Evolutionary conservation across 306 rosid genomes (phyloP).

Genomic region (Cicer pinnatifidum): DNA sequence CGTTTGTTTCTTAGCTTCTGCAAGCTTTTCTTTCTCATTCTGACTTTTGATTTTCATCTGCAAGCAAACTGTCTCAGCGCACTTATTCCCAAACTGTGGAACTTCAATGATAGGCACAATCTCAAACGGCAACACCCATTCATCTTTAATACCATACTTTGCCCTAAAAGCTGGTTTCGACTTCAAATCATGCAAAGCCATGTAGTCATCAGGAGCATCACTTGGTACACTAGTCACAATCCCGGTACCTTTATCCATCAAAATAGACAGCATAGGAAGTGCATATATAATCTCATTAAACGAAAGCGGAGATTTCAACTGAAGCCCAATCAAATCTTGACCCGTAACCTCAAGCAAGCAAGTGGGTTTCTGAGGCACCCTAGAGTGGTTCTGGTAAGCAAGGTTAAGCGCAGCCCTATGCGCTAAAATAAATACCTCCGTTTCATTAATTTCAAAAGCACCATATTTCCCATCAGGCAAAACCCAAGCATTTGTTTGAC

Average conservation of each 20-base stretch:
- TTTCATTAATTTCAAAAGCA: slow-evolving; percentile 81
- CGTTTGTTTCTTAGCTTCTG: slow-evolving; percentile 89
- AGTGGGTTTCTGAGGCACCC: slow-evolving; percentile 70
- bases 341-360: slow-evolving; percentile 82
- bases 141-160: slow-evolving; percentile 84
- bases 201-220: slow-evolving; percentile 96
- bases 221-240: slow-evolving; percentile 95
- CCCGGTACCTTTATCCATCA: slow-evolving; percentile 96
- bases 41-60: slow-evolving; percentile 85
- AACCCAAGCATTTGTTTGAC: slow-evolving; percentile 98
- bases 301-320: slow-evolving; percentile 81
- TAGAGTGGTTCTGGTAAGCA: slow-evolving; percentile 79
- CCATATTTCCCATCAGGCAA: slow-evolving; percentile 93
- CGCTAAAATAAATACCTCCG: slow-evolving; percentile 71
- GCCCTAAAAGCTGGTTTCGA: slow-evolving; percentile 74
- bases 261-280: slow-evolving; percentile 91
- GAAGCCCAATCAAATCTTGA: slow-evolving; percentile 87
- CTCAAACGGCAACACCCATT: slow-evolving; percentile 86
- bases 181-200: slow-evolving; percentile 88
- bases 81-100: slow-evolving; percentile 77
- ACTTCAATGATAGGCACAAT: slow-evolving; percentile 81
- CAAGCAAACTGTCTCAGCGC: slow-evolving; percentile 82
- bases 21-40: slow-evolving; percentile 94
- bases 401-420: slow-evolving; percentile 87
- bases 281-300: slow-evolving; percentile 75